Base-by-base conservation (phyloP, 768 basidiomycete species). In the Boletus subparvulus region DNA sequence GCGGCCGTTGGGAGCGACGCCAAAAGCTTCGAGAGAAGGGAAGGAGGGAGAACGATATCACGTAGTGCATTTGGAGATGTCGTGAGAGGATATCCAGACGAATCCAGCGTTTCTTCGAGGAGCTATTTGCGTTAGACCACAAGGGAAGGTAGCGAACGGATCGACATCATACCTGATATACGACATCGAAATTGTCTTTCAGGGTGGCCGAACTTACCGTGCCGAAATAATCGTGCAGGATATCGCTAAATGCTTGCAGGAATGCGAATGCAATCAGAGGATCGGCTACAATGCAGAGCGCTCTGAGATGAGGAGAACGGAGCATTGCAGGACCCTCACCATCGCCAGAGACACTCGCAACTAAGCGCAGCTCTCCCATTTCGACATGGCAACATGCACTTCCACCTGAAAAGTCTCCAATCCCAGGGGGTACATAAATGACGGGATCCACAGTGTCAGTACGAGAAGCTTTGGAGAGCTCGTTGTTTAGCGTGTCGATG, bases 101-200 rank as follows among this genome's bases (percentile, higher is more conserved):
- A 86, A 67, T 96, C 94, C 28, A 98, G 76, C n/a, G 92, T 94
- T 74, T 98, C 95, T 74, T 96, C 95, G 32, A 97, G 80, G 17
- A 98, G 83, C 91, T 95, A 61, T 12, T 32, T 44, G 53, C 53
- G 47, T 54, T 41, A 60, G 54, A 54, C 19, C 14, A 1, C 32
- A 43, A 16, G 17, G 26, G n/a, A 50, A 16, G 39, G 36, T 8
- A 3, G 7, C 6, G 37, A 42, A 33, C 0, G 33, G 21, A 46
- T 35, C 8, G 24, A 32, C 26, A 5, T 59, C 81, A 26, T 60
- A 90, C 93, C 79, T 96, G 94, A 67, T 98, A 96, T 8, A 97
- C 94, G 26, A 92, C 84, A 66, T 98, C 95, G 71, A 97, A 96
- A 70, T 96, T 92, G 58, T 97, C 94, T 64, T 86, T 90, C 61